These are phyloP conservation scores for Talaromyces sp. DNA, from an alignment of 2,329 filamentous ascomycete species.

Conservation along the genomic window DNA sequence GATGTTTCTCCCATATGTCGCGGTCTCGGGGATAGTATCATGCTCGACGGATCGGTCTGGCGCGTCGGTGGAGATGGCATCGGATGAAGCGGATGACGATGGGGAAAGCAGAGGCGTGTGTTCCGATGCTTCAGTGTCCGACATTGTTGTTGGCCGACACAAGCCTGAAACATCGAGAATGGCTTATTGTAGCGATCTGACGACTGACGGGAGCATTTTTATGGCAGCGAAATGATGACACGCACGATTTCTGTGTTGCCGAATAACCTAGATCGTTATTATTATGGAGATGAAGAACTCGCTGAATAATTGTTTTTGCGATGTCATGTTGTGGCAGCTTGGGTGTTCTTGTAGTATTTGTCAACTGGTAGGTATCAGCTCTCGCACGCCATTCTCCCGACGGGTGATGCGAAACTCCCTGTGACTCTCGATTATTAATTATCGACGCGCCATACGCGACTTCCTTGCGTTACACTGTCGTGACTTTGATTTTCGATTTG, in stretches of 20 bases:
- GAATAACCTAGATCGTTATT: background rate
- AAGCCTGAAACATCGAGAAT: background rate
- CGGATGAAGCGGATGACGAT: background rate
- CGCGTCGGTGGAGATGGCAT: conserved; percentile 16
- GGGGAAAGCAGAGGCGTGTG: conserved; percentile 9
- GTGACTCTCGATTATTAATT: background rate
- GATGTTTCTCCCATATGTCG: conserved; percentile 57
- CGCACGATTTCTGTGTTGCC: background rate
- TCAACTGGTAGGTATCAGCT: background rate
- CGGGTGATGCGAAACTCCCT: conserved; percentile 15
- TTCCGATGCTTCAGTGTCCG: conserved; percentile 7
- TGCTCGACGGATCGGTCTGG: conserved; percentile 48
- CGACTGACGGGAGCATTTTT: background rate
- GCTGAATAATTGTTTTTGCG: background rate
- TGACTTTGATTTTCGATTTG: background rate
- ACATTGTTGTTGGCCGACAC: background rate
- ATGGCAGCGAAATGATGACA: background rate
- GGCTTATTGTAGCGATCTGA: background rate
- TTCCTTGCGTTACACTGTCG: background rate
- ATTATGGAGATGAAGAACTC: background rate
- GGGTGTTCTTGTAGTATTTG: background rate
- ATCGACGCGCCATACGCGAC: background rate
- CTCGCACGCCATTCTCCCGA: conserved; percentile 16
- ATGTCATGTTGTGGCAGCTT: background rate
- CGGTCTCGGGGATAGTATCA: conserved; percentile 59